Base-by-base conservation (phyloP, 257 asterid genomes). In the Nicotiana benthamiana region DNA sequence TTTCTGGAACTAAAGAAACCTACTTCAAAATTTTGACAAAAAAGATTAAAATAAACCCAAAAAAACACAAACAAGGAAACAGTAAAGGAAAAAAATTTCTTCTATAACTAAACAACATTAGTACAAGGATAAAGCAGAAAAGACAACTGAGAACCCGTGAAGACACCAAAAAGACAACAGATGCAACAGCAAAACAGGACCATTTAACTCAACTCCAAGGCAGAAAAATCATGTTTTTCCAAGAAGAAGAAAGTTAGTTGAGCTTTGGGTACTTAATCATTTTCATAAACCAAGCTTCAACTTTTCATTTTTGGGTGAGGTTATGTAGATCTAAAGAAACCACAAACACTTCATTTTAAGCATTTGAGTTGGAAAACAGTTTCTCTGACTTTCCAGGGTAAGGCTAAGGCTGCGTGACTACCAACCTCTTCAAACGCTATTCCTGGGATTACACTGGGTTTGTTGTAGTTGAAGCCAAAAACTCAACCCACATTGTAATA, bases 321-420 rank as follows among this genome's bases (percentile, higher is more conserved):
- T 26, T 64, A 62, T 43, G 51, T 34, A 79, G 77, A 79, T 82
- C 78, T 66, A 84, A 82, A 80, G 75, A 67, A 59, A 70, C 66
- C 6, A 76, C 34, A 80, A 79, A 54, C 62, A 61, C 74, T 13
- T 22, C 32, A 30, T 26, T 28, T 56, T 40, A 40, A 40, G 12
- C 48, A 40, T 9, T 40, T 40, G 48, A 40, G 12, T 40, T 1
- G 0, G 48, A 11, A 40, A 40, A 40, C 48, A 40, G 11, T 12
- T 12, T 40, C 48, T 9, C 48, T 9, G n/a, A n/a, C n/a, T n/a
- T n/a, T n/a, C n/a, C n/a, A n/a, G n/a, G n/a, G n/a, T n/a, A n/a
- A n/a, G n/a, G n/a, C n/a, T n/a, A n/a, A n/a, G n/a, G n/a, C n/a
- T n/a, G n/a, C n/a, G n/a, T n/a, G n/a, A n/a, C n/a, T n/a, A n/a